These are phyloP conservation scores for Begonia fuchsioides DNA, from an alignment of 306 rosid species.

Conservation along the genomic window DNA sequence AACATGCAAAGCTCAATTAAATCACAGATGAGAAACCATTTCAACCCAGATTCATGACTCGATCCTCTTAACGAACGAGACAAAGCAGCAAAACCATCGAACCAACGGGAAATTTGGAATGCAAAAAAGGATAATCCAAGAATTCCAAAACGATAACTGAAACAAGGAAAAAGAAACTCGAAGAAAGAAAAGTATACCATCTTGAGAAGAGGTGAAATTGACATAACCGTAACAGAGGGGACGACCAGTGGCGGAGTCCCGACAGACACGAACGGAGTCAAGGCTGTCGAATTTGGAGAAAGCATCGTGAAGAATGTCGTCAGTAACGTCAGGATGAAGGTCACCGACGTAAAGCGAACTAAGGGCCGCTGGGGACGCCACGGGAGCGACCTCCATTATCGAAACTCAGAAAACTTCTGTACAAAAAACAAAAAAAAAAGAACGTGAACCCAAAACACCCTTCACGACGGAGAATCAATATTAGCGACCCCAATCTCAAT, in stretches of 20 bases:
- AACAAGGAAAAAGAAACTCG: neutral
- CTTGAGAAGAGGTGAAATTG: conserved; percentile 50
- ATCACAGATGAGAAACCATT: too few species aligned
- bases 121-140: too few species aligned
- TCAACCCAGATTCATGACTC: too few species aligned
- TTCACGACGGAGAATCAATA: neutral
- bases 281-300: conserved; percentile 41
- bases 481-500: neutral
- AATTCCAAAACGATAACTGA: too few species aligned
- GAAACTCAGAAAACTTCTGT: neutral
- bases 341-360: conserved; percentile 81
- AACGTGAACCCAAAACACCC: neutral
- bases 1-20: too few species aligned
- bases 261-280: conserved; percentile 48
- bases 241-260: conserved; percentile 41
- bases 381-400: conserved; percentile 46
- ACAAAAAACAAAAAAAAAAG: neutral
- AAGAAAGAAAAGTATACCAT: conserved; percentile 23
- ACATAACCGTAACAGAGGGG: conserved; percentile 79
- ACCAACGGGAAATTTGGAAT: too few species aligned
- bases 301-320: conserved; percentile 31
- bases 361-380: conserved; percentile 18
- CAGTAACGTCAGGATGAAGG: conserved; percentile 48
- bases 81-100: too few species aligned
- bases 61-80: too few species aligned